Base-by-base conservation (phyloP, 805 yeast genomes). In the Clavispora asparagi region DNA sequence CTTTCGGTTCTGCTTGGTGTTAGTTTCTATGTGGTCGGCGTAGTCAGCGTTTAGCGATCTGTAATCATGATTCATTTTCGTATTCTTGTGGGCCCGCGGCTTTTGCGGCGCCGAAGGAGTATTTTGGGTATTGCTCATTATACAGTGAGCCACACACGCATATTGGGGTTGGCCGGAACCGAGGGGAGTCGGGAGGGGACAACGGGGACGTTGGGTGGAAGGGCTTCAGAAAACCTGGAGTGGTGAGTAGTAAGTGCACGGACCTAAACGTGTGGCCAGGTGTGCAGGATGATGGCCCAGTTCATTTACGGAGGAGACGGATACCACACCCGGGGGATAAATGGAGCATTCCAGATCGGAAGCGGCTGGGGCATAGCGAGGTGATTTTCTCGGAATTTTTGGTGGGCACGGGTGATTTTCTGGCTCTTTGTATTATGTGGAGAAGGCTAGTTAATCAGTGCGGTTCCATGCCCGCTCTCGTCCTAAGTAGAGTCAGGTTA, bases 21-120 rank as follows among this genome's bases (percentile, higher is more conserved):
- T 47, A 17, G 44, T 38, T 32, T 49, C 50, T 19, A 49, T 25
- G 17, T 36, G 47, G 25, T 45, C 46, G 13, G 45, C 25, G 17
- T 30, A 28, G 23, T 49, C 52, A 19, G 42, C 49, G 25, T 46
- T 43, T 10, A 41, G 14, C 6, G 43, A 30, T 7, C 27, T 29
- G 25, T 41, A 41, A 23, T 41, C 38, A 10, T 39, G 14, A 23
- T 37, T 37, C 28, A 23, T 37, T 25, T 37, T 37, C 16, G 39
- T 25, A 17, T 28, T 40, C 28, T 35, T 25, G n/a, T 39, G 25
- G 33, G 25, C 23, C 25, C 29, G 35, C 19, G 33, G 33, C 36
- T 23, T 30, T 8, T 31, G 32, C 26, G 26, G n/a, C 9, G 19
- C 47, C 29, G 28, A n/a, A 28, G 26, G 19, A 27, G 17, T 19